These are phyloP conservation scores for Xylaria intraflava DNA, from an alignment of 495 filamentous ascomycete genomes.

Conservation along the genomic window DNA sequence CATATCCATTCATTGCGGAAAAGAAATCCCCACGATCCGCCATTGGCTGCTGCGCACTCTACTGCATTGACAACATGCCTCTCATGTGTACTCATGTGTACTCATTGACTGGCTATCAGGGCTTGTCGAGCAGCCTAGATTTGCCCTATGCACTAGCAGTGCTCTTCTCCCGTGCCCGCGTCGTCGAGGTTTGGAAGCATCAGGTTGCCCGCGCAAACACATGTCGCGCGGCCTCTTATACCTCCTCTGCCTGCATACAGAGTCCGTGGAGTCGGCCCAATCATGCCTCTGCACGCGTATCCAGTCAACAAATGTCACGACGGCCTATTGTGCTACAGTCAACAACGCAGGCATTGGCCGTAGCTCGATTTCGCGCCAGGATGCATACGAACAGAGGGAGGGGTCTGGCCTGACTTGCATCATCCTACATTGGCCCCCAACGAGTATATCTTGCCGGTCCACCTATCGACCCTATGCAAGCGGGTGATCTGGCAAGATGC, in stretches of 20 bases:
- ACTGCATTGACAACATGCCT: constrained; percentile 3
- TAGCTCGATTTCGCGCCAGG: background rate
- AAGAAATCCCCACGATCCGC: background rate
- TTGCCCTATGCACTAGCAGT: background rate
- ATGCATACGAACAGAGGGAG: background rate
- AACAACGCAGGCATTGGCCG: background rate
- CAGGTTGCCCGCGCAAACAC: constrained; percentile 1
- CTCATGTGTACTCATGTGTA: constrained; percentile 2
- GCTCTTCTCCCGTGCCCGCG: background rate
- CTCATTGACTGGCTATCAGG: constrained; percentile 4
- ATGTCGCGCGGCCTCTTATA: constrained; percentile 2
- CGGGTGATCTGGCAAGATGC: background rate
- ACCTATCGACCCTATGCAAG: background rate
- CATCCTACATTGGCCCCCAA: background rate
- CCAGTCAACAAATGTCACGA: constrained; percentile 5
- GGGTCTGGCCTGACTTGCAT: background rate
- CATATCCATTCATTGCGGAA: background rate
- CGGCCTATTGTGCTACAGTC: background rate
- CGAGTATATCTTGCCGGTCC: background rate
- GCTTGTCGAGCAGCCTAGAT: background rate
- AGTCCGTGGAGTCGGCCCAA: background rate
- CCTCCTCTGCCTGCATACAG: background rate
- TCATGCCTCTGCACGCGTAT: constrained; percentile 8
- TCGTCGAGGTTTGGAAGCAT: background rate
- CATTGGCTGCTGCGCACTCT: constrained; percentile 1